Evolutionary conservation across 2,329 filamentous ascomycete species (phyloP), one percentile per base, ranked within the genome.

Genomic region (Microsporum ferrugineum): DNA sequence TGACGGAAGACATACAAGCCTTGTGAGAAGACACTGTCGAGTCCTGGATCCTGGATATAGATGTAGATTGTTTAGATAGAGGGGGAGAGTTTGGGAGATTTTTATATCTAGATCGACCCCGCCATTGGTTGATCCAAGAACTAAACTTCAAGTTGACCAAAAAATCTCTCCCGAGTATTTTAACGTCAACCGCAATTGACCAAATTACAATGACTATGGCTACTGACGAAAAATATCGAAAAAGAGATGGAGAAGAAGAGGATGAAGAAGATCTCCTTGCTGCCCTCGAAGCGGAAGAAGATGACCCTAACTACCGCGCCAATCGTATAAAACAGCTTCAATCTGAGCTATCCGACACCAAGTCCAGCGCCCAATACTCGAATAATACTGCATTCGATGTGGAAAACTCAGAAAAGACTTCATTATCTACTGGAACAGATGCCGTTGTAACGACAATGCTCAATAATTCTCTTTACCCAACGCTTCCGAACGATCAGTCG

Each of bases 261-360:
- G 80, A 83, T 68, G 80, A 84, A 69, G 84, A 85, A 67, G 81
- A 80, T 53, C 77, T 86, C 60, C 82, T 86, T 65, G 80, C 80
- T 39, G 77, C 79, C 60, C 78, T 86, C 53, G 77, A 79, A 67
- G 70, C 74, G 45, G 76, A 79, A 70, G 79, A 83, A 63, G 36
- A 56, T 14, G 79, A 84, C 68, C 72, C 75, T 34, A 74, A 75
- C 60, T 82, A 84, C 69, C 81, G 82, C 61, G 80, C 82, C 65
- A 76, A 79, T 59, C 80, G 83, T 34, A 76, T 84, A 60, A 78
- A 84, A 65, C 82, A 84, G 69, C 76, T 85, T n/a, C 80, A 84
- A 68, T 73, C 77, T 55, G 82, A 84, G 67, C 76, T 83, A 62
- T 72, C 77, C 31, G 75, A 74, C 58, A 63, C 78, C 78, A 61